Conservation (phyloP, 2,329 filamentous ascomycete species). For the Paramyrothecium roridum region DNA sequence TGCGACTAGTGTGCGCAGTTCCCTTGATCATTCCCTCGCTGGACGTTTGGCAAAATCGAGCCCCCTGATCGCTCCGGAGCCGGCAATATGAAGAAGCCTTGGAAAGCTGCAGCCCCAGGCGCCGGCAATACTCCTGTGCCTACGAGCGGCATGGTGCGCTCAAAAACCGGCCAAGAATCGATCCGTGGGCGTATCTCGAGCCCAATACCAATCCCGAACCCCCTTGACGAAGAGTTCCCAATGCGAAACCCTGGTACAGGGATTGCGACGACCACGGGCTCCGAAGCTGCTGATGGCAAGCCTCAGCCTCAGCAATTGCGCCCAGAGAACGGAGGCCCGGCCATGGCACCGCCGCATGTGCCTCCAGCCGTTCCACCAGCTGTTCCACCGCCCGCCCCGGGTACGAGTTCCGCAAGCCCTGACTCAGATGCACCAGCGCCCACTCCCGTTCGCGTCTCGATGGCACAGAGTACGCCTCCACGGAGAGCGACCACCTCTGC, state of each 20-base stretch:
- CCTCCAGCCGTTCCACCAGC: too few species aligned
- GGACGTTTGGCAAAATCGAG: neutral
- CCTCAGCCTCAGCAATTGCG: too few species aligned
- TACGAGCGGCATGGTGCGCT: neutral
- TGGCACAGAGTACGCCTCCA: neutral
- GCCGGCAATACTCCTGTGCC: conserved; percentile 16
- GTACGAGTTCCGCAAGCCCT: neutral
- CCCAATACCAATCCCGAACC: conserved; percentile 53
- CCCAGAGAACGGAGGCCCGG: too few species aligned
- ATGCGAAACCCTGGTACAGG: conserved; percentile 39
- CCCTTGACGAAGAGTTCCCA: conserved; percentile 51
- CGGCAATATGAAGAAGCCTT: conserved; percentile 36
- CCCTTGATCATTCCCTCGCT: neutral
- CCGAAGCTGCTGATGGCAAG: conserved; percentile 13
- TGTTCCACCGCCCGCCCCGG: too few species aligned
- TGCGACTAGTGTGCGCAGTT: neutral
- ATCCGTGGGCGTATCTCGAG: conserved; percentile 60
- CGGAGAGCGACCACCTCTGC: conserved; percentile 10
- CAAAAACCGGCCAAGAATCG: conserved; percentile 32
- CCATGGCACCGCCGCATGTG: too few species aligned
- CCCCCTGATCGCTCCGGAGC: neutral
- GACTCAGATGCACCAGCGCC: neutral
- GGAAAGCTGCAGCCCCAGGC: conserved; percentile 37
- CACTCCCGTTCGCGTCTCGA: neutral
- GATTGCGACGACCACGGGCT: conserved; percentile 27